Base-by-base conservation (phyloP, 768 basidiomycete genomes). In the Cantharellus anzutake region DNA sequence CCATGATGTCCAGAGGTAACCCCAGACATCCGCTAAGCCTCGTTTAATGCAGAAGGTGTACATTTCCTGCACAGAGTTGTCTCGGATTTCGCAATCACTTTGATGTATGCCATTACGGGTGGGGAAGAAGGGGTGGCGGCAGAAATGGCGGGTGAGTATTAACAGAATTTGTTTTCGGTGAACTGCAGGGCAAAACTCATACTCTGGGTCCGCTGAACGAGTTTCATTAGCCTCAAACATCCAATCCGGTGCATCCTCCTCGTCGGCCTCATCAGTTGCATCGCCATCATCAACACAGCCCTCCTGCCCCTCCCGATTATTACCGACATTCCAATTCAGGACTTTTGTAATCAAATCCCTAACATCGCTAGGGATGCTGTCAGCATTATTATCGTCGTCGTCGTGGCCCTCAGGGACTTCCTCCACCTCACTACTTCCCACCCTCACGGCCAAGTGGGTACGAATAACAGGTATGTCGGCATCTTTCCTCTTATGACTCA, bases 1-100 rank as follows among this genome's bases (percentile, higher is more conserved):
- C 72, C 72, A 73, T 14, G 58, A 66, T 5, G 65, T 63, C 72
- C 72, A 72, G 63, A 73, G 59, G 53, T 73, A 72, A 2, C 63
- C 71, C 70, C 71, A 72, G 3, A 70, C 70, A 57, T 73, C 68
- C 2, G 65, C 51, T 5, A 73, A 66, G 2, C 66, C 68, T 4
- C 67, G 63, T 5, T 34, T 20, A 0, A 64, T 34, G 57, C 72
- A 73, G 61, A 68, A 71, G 2, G 41, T 5, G 50, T 72, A 72
- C 71, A 74, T 72, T 42, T 73, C 70, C 2, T 61, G 48, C 0
- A 73, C 71, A 2, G 69, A 66, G 40, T 65, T 59, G 0, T 52
- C 4, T 0, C 63, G 62, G n/a, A 72, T 71, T 35, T 68, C 59
- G n/a, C 60, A 61, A 5, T 65, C 60, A 3, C 60, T 61, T 3